Conservation (phyloP, 306 rosid genomes). For the Elaeagnus macrophylla region DNA sequence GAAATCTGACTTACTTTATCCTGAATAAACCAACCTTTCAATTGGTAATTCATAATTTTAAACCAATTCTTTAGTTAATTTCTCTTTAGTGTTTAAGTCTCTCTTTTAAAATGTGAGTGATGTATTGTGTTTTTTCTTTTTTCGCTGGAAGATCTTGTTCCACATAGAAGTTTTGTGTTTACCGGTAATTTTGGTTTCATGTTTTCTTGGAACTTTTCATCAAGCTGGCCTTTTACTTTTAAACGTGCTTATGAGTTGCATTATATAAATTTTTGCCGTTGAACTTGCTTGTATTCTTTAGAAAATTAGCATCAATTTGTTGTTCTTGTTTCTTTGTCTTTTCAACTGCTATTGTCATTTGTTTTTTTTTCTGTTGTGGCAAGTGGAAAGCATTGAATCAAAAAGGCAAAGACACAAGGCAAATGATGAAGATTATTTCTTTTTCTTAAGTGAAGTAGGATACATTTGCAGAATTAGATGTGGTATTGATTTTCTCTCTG, state of each 20-base stretch:
- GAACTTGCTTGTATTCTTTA: not conserved
- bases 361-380: not conserved
- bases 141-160: not conserved
- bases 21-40: not conserved
- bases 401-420: not conserved
- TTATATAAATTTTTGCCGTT: not conserved
- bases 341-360: not conserved
- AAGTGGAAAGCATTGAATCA: not conserved
- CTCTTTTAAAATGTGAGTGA: not conserved
- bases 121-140: too few species aligned
- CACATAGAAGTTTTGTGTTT: not conserved
- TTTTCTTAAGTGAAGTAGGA: not conserved
- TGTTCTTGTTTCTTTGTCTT: not conserved
- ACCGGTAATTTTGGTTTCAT: not conserved
- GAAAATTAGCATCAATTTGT: not conserved
- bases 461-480: not conserved
- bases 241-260: not conserved
- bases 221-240: not conserved
- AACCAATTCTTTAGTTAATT: not conserved
- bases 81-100: too few species aligned
- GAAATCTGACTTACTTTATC: too few species aligned
- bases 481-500: not conserved
- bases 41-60: not conserved
- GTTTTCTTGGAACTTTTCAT: slow-evolving; percentile 1
- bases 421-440: not conserved